Base-by-base conservation (phyloP, 805 yeast species). In the Ogataea neopini region DNA sequence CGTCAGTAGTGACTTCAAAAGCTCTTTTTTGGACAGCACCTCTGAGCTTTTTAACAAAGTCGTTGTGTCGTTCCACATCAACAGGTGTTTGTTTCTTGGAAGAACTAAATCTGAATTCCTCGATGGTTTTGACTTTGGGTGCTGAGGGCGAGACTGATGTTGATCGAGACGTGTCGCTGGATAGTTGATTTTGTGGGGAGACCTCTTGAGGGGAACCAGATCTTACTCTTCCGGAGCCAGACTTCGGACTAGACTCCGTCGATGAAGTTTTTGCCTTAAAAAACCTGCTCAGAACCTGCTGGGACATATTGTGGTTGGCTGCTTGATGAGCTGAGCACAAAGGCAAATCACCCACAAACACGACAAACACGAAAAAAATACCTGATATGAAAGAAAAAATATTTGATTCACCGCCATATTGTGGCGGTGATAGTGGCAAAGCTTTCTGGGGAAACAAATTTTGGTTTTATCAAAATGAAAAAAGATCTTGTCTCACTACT, bases 211-310 rank as follows among this genome's bases (percentile, higher is more conserved):
- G 40, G 4, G 25, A 22, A 22, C 8, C 5, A 6, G 40, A 37
- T 10, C 15, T 15, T 23, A 20, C 3, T 7, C 40, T 37, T 25
- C n/a, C 20, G 18, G 40, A 14, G 6, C n/a, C 18, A n/a, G 17
- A n/a, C 20, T 37, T 23, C 8, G 14, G 37, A 34, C 18, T 8
- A 17, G 11, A 14, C 6, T 32, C 18, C 36, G 34, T 26, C 3
- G 23, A 32, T 8, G 15, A 11, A n/a, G 14, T 13, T 15, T 42
- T 29, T 2, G 42, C 42, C 17, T 47, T 41, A 43, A 59, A 59
- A 39, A 58, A 61, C 33, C 60, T 49, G 34, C 64, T 60, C 14
- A 61, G 36, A 5, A 49, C 40, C 46, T 59, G 61, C 25, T 61
- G 66, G 9, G 55, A 53, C 56, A 54, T 57, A 25, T 10, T 39